Percentiles rank a stretch among this genome's conserved stretches.
These are phyloP conservation scores for Gnomoniopsis sp. DNA, from an alignment of 2,329 filamentous ascomycete genomes.

Conservation along the genomic window DNA sequence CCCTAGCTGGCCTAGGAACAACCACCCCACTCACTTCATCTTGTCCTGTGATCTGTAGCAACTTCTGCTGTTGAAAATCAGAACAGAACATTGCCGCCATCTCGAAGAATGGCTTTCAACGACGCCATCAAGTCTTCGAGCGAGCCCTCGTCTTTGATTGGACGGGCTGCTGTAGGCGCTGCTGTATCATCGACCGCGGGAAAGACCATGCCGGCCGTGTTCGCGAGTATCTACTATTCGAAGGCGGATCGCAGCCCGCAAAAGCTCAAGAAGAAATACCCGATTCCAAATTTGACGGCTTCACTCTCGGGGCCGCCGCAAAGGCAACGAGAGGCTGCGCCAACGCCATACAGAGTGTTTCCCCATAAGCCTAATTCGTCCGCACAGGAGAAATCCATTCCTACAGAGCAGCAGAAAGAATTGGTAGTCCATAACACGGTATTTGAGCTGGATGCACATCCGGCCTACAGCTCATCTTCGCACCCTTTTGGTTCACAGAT, in stretches of 20 bases:
- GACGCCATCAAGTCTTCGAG: neutral
- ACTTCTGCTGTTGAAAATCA: too few relatives aligned
- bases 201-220: neutral
- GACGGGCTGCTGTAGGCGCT: neutral
- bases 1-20: too few relatives aligned
- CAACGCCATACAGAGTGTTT: neutral
- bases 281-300: neutral
- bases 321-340: neutral
- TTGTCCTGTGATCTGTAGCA: too few relatives aligned
- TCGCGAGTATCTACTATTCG: neutral
- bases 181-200: neutral
- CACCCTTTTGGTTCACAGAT: neutral
- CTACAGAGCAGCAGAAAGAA: neutral
- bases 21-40: too few relatives aligned
- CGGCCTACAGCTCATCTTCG: neutral
- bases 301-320: neutral
- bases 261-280: slow-evolving; percentile 1
- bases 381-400: neutral
- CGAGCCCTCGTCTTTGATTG: neutral
- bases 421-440: neutral
- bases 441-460: neutral
- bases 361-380: neutral
- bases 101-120: neutral
- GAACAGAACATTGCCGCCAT: neutral
- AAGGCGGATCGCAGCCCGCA: neutral